A percentile compares a stretch with the other conserved stretches of the same genome.
phyloP scores from a whole-genome alignment of 2,329 filamentous ascomycete species.

The Verticillium nonalfalfae region DNA sequence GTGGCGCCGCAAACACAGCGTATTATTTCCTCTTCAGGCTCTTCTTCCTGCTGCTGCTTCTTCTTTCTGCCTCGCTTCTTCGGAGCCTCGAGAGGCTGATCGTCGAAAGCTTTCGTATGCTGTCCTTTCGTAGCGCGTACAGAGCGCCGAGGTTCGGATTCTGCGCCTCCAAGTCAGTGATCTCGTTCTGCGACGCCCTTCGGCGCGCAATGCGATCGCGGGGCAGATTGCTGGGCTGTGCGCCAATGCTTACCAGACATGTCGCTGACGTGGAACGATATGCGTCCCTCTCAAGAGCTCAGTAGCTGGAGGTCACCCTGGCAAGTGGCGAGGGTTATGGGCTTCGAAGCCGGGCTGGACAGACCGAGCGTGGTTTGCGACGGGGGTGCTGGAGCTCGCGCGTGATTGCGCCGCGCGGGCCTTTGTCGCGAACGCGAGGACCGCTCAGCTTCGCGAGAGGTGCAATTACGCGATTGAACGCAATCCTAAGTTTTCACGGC shows the following conservation, averaged over 20 bases:
- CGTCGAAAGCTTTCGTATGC: conserved; percentile 82
- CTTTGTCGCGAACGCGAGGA: not conserved
- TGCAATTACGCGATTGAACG: not conserved
- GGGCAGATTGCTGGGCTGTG: not conserved
- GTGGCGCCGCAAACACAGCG: conserved; percentile 90
- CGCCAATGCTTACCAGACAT: conserved; percentile 28
- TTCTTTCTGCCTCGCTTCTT: conserved; percentile 53
- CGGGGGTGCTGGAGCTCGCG: not conserved
- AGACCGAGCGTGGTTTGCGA: not conserved
- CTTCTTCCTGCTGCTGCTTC: conserved; percentile 46
- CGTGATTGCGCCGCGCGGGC: not conserved
- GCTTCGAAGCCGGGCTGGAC: not conserved
- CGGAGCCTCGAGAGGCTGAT: conserved; percentile 45
- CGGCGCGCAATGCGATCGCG: not conserved
- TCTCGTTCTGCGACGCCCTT: not conserved
- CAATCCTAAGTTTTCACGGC: not conserved
- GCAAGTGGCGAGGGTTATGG: not conserved
- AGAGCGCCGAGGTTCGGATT: conserved; percentile 80
- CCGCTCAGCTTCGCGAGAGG: not conserved
- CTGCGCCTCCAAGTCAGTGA: conserved; percentile 15
- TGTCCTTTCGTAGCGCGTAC: conserved; percentile 96
- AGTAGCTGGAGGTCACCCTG: not conserved
- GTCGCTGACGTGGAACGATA: conserved; percentile 1
- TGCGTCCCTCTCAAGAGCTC: not conserved
- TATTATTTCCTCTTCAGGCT: conserved; percentile 66